A percentile compares a stretch with the other conserved stretches of the same genome.
Evolutionary conservation across 352 stramenopile genomes (phyloP).

Genomic region (Pythium aquatile): DNA sequence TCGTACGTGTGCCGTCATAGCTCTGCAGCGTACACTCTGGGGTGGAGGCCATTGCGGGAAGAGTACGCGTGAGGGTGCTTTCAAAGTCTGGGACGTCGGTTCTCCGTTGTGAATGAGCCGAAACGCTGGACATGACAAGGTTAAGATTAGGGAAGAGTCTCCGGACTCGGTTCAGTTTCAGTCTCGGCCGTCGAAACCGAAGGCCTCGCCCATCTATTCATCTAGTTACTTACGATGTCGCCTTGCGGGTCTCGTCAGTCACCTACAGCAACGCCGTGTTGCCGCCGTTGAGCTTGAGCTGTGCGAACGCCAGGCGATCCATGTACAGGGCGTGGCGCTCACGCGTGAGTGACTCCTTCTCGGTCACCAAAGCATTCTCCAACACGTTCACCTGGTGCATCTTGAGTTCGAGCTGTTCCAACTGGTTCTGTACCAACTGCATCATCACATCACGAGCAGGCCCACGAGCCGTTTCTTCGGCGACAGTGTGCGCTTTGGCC

Average conservation of each 20-base stretch:
- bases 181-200: conserved; percentile 3
- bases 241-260: not conserved
- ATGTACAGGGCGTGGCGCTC: conserved; percentile 76
- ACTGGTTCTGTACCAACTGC: conserved; percentile 63
- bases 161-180: not conserved
- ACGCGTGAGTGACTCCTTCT: conserved; percentile 58
- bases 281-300: conserved; percentile 45
- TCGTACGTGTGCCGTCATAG: not conserved
- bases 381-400: conserved; percentile 67
- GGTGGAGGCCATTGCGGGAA: not conserved
- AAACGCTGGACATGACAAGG: not conserved
- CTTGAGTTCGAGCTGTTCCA: conserved; percentile 79
- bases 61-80: not conserved
- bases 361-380: conserved; percentile 46
- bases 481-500: conserved; percentile 45
- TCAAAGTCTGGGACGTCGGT: not conserved
- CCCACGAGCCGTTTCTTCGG: conserved; percentile 38
- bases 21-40: conserved; percentile 10
- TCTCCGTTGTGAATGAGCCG: not conserved
- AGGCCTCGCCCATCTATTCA: not conserved
- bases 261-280: conserved; percentile 13
- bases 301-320: conserved; percentile 58
- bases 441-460: conserved; percentile 53
- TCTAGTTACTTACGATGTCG: conserved; percentile 3
- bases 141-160: conserved; percentile 7